Evolutionary conservation across 1,284 basidiomycete species (phyloP).

Genomic region (Chiua sp.): DNA sequence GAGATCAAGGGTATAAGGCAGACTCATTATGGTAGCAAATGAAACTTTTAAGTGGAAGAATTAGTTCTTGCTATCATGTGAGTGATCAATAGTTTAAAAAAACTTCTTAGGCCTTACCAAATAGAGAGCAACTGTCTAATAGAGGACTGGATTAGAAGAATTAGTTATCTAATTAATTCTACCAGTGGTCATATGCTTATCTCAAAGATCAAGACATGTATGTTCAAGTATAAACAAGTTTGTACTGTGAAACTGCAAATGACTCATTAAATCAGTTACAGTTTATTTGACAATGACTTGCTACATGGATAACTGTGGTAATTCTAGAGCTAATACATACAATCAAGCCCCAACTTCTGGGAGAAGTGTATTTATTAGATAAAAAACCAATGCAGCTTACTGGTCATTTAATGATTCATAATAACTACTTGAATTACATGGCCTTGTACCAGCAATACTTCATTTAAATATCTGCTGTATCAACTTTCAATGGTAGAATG

Average conservation of each 20-base stretch:
- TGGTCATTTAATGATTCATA: conserved; percentile 63
- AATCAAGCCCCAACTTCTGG: conserved; percentile 59
- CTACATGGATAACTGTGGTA: conserved; percentile 69
- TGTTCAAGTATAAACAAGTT: conserved; percentile 62
- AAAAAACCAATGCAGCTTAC: conserved; percentile 61
- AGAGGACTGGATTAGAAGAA: conserved; percentile 21
- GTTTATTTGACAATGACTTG: conserved; percentile 64
- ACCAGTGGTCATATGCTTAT: conserved; percentile 75
- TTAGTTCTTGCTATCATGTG: too few species aligned
- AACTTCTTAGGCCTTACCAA: too few species aligned
- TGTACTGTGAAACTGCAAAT: conserved; percentile 50
- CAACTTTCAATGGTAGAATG: conserved; percentile 59
- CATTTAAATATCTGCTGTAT: conserved; percentile 67
- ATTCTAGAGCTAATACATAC: conserved; percentile 70
- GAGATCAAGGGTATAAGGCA: conserved; percentile 15
- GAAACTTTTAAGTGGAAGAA: conserved; percentile 6
- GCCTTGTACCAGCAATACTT: conserved; percentile 44
- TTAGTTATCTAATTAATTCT: conserved; percentile 71
- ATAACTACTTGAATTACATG: conserved; percentile 62
- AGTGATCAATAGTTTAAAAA: too few species aligned
- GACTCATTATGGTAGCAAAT: neutral
- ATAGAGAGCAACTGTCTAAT: too few species aligned
- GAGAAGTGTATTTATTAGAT: conserved; percentile 67
- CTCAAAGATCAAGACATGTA: conserved; percentile 73
- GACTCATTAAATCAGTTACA: conserved; percentile 74